Conservation (phyloP, 1,139 yeast species). For the Magnusiomyces sp. region DNA sequence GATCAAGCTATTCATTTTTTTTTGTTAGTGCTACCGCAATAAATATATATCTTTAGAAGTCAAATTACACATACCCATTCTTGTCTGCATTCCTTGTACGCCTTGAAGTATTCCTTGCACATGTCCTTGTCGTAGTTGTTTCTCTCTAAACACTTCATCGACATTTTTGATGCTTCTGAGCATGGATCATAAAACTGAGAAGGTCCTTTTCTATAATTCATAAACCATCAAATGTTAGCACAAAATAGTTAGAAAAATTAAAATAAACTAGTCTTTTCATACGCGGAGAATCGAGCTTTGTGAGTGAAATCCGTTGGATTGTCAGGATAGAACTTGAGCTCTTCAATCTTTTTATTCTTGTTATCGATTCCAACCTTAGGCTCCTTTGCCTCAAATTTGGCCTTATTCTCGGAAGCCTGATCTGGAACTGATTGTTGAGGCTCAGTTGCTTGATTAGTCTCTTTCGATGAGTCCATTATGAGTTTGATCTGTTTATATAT, state of each 20-base stretch:
- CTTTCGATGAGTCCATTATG: too few relatives aligned
- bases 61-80: conserved; percentile 45
- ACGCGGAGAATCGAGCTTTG: conserved; percentile 47
- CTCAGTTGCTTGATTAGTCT: too few relatives aligned
- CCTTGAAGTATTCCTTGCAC: conserved; percentile 83
- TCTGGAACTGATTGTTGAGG: too few relatives aligned
- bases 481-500: too few relatives aligned
- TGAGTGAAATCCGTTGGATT: conserved; percentile 57
- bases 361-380: conserved; percentile 2
- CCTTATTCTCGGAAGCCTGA: too few relatives aligned
- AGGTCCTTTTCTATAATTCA: conserved; percentile 47
- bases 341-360: conserved; percentile 3
- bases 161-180: conserved; percentile 79
- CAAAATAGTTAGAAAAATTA: neutral
- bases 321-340: conserved; percentile 65
- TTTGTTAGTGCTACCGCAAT: neutral
- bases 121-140: conserved; percentile 66
- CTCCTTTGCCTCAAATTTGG: too few relatives aligned
- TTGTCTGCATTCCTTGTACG: conserved; percentile 83
- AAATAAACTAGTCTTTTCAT: too few relatives aligned
- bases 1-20: conserved; percentile 5
- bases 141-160: conserved; percentile 68
- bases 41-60: neutral
- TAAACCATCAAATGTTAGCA: neutral
- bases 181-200: conserved; percentile 90